A percentile compares a stretch with the other conserved stretches of the same genome.
Conservation (phyloP, 2,329 filamentous ascomycete species). For the Microdochium paspali region DNA sequence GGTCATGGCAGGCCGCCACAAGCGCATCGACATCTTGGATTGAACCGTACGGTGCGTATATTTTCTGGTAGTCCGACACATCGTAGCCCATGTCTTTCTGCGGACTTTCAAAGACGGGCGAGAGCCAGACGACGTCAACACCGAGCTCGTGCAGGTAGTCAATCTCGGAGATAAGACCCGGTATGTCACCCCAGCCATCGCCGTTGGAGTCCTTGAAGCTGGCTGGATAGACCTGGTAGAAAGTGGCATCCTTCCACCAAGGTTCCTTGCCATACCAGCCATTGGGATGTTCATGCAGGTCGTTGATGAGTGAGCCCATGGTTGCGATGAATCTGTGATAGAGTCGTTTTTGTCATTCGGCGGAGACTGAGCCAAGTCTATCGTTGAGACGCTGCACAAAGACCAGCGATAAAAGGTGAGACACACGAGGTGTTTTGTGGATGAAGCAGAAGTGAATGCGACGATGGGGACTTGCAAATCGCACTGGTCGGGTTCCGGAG, state of each 20-base stretch:
- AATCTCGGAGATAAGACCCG: conserved; percentile 53
- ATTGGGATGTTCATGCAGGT: conserved; percentile 4
- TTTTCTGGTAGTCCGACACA: conserved; percentile 58
- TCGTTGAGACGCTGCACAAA: too few relatives aligned
- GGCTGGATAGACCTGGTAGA: conserved; percentile 48
- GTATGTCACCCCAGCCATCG: conserved; percentile 58
- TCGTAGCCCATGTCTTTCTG: conserved; percentile 66
- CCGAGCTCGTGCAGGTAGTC: conserved; percentile 56
- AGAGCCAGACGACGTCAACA: conserved; percentile 52
- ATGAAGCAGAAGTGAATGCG: too few relatives aligned
- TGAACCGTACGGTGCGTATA: conserved; percentile 58
- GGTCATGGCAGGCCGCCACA: conserved; percentile 46
- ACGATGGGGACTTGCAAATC: too few relatives aligned
- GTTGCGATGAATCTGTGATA: background rate
- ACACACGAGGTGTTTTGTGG: too few relatives aligned
- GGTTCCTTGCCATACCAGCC: conserved; percentile 22
- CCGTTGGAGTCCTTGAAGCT: conserved; percentile 47
- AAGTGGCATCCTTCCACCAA: conserved; percentile 36
- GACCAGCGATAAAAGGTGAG: too few relatives aligned
- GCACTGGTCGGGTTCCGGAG: too few relatives aligned
- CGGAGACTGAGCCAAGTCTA: too few relatives aligned
- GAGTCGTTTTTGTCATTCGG: too few relatives aligned
- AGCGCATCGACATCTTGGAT: conserved; percentile 56
- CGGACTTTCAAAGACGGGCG: conserved; percentile 43
- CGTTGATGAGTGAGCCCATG: conserved; percentile 24